Evolutionary conservation across 441 rosid species (phyloP), one percentile per base, ranked within the genome.

Genomic region (Arabidopsis lyrata): DNA sequence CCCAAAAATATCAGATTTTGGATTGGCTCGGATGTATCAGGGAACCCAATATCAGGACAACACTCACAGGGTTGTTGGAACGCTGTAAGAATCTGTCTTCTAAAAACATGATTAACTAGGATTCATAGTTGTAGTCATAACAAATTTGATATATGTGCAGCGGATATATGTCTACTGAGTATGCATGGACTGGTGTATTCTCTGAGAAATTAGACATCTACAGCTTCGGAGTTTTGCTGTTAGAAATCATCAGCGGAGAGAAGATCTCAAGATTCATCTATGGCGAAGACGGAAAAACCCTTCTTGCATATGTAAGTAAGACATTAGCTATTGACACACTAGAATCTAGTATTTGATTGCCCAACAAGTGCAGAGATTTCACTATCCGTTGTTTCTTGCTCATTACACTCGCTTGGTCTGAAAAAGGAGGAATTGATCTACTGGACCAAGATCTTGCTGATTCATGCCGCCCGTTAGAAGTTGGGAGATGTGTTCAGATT

Each of bases 241-340:
- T 89, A 10, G 88, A 89, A 77, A 83, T 86, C 16, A 58, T 89
- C 0, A 82, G 86, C 5, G 89, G 95, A 1, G 81, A 81, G 58
- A 77, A 54, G 16, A 86, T 81, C 78, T 63, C 80, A 2, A 72
- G 84, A 7, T 83, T 87, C 34, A 71, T 39, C 32, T 11, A 11
- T 63, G 57, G 52, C 12, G 31, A 77, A 9, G 68, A 77, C 1
- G 79, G 79, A 0, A 81, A 68, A 72, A 22, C 7, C 57, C 90
- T 87, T 61, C 13, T 78, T 34, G 88, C 71, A 70, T 66, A 59
- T 57, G 90, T 87, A 78, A 60, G 91, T 73, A 11, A 55, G 6
- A 13, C n/a, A n/a, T n/a, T n/a, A n/a, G n/a, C n/a, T n/a, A n/a
- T n/a, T n/a, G n/a, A n/a, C n/a, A n/a, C n/a, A n/a, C n/a, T n/a